phyloP scores from a whole-genome alignment of 768 basidiomycete genomes.

The Leccinum variicolor region DNA sequence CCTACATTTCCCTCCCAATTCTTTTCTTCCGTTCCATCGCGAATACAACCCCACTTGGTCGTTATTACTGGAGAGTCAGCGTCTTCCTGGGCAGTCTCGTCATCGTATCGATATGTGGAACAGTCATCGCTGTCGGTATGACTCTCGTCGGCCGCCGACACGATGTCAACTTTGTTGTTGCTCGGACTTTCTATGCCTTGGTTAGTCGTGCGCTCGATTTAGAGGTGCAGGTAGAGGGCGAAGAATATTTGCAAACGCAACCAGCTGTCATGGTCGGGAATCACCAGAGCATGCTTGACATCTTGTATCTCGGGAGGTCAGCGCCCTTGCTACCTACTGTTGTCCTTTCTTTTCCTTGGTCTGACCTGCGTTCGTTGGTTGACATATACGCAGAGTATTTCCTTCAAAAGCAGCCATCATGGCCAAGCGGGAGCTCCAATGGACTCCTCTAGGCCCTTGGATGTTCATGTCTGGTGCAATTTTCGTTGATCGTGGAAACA shows the following conservation, averaged over 20 bases:
- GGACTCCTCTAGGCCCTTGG: constrained; percentile 86
- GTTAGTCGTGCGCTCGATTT: constrained; percentile 64
- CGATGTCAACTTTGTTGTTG: constrained; percentile 82
- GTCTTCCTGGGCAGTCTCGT: constrained; percentile 71
- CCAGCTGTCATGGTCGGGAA: constrained; percentile 82
- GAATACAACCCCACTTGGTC: constrained; percentile 49
- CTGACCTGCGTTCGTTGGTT: constrained; percentile 4
- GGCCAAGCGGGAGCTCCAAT: constrained; percentile 89
- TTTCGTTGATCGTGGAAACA: constrained; percentile 88
- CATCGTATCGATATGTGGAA: constrained; percentile 68
- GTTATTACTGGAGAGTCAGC: constrained; percentile 72
- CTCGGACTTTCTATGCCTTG: constrained; percentile 74
- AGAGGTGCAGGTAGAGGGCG: constrained; percentile 76
- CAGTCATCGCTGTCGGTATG: constrained; percentile 64
- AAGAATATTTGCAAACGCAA: constrained; percentile 68
- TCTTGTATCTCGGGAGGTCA: constrained; percentile 78
- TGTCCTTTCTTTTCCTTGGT: constrained; percentile 4
- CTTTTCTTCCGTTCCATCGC: constrained; percentile 62
- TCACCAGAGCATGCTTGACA: constrained; percentile 92
- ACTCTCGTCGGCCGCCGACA: constrained; percentile 63
- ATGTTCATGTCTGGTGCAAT: constrained; percentile 88
- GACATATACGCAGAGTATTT: constrained; percentile 56
- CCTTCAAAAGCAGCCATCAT: constrained; percentile 83
- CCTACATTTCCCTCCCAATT: constrained; percentile 72
- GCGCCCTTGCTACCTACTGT: constrained; percentile 26